Conservation (phyloP, 169 alveolate genomes). For the Amoebophrya sp. region DNA sequence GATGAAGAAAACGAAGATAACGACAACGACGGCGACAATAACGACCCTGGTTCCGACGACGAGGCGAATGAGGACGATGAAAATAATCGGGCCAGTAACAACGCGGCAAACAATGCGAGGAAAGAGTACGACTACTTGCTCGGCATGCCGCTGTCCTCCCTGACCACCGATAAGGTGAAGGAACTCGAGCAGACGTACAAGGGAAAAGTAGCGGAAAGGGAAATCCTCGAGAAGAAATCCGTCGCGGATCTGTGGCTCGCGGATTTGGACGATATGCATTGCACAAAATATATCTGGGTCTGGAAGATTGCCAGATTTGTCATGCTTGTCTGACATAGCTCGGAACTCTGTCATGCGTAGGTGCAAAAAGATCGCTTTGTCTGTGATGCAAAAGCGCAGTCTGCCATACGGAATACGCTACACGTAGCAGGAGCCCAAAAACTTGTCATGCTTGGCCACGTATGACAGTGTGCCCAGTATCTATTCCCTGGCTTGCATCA, state of each 20-base stretch:
- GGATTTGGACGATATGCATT: neutral
- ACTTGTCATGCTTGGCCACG: too few relatives aligned
- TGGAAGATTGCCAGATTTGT: too few relatives aligned
- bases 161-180: constrained; percentile 71
- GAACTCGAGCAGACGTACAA: neutral
- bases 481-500: too few relatives aligned
- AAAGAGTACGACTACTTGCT: constrained; percentile 75
- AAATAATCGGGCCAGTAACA: neutral
- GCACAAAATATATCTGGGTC: too few relatives aligned
- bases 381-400: too few relatives aligned
- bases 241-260: neutral
- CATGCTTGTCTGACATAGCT: too few relatives aligned
- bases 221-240: neutral
- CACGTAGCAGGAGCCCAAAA: too few relatives aligned
- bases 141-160: constrained; percentile 80
- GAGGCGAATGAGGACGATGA: neutral
- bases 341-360: too few relatives aligned
- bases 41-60: neutral
- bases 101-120: neutral
- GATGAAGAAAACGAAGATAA: neutral
- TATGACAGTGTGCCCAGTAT: too few relatives aligned
- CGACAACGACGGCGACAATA: neutral
- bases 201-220: neutral
- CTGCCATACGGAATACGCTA: too few relatives aligned
- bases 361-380: too few relatives aligned